Evolutionary conservation across 306 rosid species (phyloP), one percentile per base, ranked within the genome.

Genomic region (Mimosa pudica): DNA sequence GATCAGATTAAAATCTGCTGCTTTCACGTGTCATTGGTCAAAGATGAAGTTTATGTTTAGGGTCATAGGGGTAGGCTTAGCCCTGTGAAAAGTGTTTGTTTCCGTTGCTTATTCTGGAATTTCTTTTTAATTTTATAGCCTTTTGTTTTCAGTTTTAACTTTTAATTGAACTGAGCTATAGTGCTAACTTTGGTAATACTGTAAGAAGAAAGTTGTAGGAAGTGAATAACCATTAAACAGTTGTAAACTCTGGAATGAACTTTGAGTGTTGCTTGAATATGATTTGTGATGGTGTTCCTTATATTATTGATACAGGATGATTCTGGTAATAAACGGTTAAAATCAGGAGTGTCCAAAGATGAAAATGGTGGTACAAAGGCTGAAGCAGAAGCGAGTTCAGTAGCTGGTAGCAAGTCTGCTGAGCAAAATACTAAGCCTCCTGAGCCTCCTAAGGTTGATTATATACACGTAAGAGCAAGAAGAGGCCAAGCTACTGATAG

Each of bases 401-500:
- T 42, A 13, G 86, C 57, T 41, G 88, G 78, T 48, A 75, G 83
- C 78, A 88, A 90, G 87, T 77, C 85, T 38, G 83, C 81, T 64
- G 90, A 90, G 66, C 80, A 80, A 77, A 81, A 74, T 35, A 69
- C 77, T 36, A 83, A 89, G 63, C 88, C 87, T 70, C 80, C 92
- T 4, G 97, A 90, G 71, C 91, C 91, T 30, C 89, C 96, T 12
- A 95, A 95, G 86, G 90, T 77, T 71, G 98, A 92, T 71, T 95
- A 84, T 74, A 95, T 95, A 80, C 98, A 95, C 72, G 98, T 95
- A 32, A 86, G 98, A 87, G 98, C 97, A 8, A 89, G 98, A 87
- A 87, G 98, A 78, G 98, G 98, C 83, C 98, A 95, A 87, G 98
- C 98, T 49, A 95, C 98, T n/a, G 98, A 95, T 84, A 95, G 94